phyloP scores from a whole-genome alignment of 2,329 filamentous ascomycete species.

The Beauveria caledonica region DNA sequence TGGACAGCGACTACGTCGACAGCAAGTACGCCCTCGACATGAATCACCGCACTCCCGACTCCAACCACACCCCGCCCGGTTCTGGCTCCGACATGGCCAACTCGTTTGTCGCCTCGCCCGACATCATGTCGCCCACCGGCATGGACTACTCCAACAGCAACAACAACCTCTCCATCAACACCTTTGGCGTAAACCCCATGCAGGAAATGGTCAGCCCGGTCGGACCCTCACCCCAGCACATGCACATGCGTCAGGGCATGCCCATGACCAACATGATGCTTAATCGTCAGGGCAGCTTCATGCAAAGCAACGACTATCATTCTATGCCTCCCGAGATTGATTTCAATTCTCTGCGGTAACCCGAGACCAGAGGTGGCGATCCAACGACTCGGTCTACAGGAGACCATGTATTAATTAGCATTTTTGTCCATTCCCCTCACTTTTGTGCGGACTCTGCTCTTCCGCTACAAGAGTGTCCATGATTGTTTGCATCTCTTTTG shows the following conservation, averaged over 20 bases:
- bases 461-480: neutral
- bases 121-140: conserved; percentile 41
- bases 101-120: conserved; percentile 45
- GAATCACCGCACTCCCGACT: conserved; percentile 27
- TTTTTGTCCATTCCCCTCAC: neutral
- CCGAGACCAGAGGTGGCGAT: neutral
- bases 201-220: conserved; percentile 43
- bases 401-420: neutral
- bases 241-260: conserved; percentile 21
- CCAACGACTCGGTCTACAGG: neutral
- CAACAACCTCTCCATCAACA: conserved; percentile 24
- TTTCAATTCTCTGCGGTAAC: conserved; percentile 18
- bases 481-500: neutral
- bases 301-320: conserved; percentile 16
- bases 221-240: conserved; percentile 24
- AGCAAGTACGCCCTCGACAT: conserved; percentile 30
- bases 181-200: conserved; percentile 37
- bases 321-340: conserved; percentile 1
- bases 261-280: conserved; percentile 23
- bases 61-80: conserved; percentile 21
- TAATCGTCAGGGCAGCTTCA: conserved; percentile 25
- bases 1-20: conserved; percentile 40
- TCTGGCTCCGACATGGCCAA: conserved; percentile 33
- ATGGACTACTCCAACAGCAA: conserved; percentile 37
- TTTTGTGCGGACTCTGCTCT: neutral